Base-by-base conservation (phyloP, 163 green algal genomes). In the Trebouxiophyceae sp. region DNA sequence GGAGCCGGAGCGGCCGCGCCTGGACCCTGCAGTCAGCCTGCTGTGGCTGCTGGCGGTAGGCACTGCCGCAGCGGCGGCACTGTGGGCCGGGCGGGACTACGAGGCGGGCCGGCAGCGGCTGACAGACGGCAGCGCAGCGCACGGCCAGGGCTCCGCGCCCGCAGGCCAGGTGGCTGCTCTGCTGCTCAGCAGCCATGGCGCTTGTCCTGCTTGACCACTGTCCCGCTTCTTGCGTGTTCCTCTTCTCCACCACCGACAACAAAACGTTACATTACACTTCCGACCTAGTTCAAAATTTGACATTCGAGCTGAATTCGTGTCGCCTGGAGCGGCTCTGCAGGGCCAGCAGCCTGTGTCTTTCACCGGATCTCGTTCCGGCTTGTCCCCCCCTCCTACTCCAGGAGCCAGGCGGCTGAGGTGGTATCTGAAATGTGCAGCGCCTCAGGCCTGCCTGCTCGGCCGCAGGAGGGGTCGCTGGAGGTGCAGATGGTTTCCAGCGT, bases 1-100 rank as follows among this genome's bases (percentile, higher is more conserved):
- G 63, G 24, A 75, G 28, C 59, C 76, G 2, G 32, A 73, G 2
- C 63, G 78, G 12, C 57, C 59, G 20, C 33, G 47, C 23, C 63
- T 87, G 29, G 86, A 91, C 63, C 32, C 62, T 4, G 78, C 76
- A 34, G 69, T 73, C 0, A 20, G 72, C 20, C 50, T 86, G 24
- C 62, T 94, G 8, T 90, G 75, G 75, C 7, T 87, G 1, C 70
- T 93, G 57, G 87, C 87, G 33, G 81, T 89, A 5, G 75, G 65
- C 2, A 88, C 79, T 0, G 67, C 90, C 29, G 65, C 74, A 4
- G 66, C 4, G 4, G 86, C 80, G 8, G 55, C 63, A 0, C 5
- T 85, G 31, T 93, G 86, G 84, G 73, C 78, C 8, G 82, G 73
- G 0, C n/a, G 54, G 4, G 81, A 74, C 45, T 69, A 33, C 33